A percentile compares a stretch with the other conserved stretches of the same genome.
phyloP scores from a whole-genome alignment of 768 basidiomycete genomes.

The Lactarius hengduanensis region DNA sequence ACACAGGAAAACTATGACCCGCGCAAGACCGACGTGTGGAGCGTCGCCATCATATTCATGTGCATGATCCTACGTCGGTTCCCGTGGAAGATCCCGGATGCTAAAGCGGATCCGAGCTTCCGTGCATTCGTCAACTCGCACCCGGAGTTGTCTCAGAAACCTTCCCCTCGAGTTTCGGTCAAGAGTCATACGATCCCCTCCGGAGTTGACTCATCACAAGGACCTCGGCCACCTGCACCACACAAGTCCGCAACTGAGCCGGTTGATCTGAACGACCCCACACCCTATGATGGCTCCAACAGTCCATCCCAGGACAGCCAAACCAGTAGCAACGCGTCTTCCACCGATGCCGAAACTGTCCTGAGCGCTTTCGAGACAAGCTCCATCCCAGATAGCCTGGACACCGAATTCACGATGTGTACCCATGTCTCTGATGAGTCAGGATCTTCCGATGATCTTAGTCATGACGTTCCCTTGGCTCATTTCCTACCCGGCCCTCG shows the following conservation, averaged over 20 bases:
- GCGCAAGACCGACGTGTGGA: constrained; percentile 98
- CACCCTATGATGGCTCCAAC: constrained; percentile 24
- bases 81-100: constrained; percentile 98
- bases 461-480: constrained; percentile 2
- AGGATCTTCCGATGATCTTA: constrained; percentile 11
- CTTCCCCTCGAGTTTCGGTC: constrained; percentile 23
- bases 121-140: constrained; percentile 90
- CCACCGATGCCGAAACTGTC: constrained; percentile 10
- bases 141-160: constrained; percentile 67
- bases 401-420: constrained; percentile 19
- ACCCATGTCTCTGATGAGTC: constrained; percentile 21
- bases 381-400: constrained; percentile 13
- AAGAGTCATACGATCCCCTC: constrained; percentile 4
- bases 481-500: constrained; percentile 16
- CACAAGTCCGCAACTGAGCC: constrained; percentile 12
- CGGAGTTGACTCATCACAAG: neutral
- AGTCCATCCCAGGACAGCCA: constrained; percentile 17
- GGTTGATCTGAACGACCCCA: constrained; percentile 12
- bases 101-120: constrained; percentile 90
- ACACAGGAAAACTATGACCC: constrained; percentile 83
- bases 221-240: constrained; percentile 3
- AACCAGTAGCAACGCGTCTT: constrained; percentile 17
- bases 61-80: constrained; percentile 98
- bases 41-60: constrained; percentile 96
- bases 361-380: constrained; percentile 23